Percentiles rank a stretch among this genome's conserved stretches.
phyloP scores from a whole-genome alignment of 306 rosid species.

The Delonix regia region DNA sequence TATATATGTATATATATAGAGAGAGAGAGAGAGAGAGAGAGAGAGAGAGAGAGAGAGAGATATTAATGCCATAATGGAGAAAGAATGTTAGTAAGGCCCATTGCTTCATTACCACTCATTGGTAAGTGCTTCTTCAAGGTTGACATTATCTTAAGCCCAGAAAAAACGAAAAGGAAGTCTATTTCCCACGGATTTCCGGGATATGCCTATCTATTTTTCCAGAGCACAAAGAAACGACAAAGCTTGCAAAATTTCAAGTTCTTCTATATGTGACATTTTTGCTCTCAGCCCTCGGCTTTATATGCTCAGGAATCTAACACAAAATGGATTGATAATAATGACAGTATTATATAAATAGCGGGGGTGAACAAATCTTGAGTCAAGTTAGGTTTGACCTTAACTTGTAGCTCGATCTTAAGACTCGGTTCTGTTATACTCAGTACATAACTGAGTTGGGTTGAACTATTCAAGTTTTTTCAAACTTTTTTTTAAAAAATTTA shows the following conservation, averaged over 20 bases:
- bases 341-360: too few relatives aligned
- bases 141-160: neutral
- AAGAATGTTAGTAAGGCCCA: slow-evolving; percentile 37
- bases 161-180: slow-evolving; percentile 11
- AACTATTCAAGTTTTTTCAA: too few relatives aligned
- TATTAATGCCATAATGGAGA: slow-evolving; percentile 21
- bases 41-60: too few relatives aligned
- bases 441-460: too few relatives aligned
- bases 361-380: too few relatives aligned
- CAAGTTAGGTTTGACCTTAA: too few relatives aligned
- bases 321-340: neutral
- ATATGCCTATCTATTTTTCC: slow-evolving; percentile 39
- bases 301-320: neutral
- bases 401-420: too few relatives aligned
- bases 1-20: too few relatives aligned
- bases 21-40: too few relatives aligned
- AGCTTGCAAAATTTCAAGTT: neutral
- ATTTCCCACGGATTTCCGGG: slow-evolving; percentile 53
- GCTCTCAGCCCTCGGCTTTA: neutral
- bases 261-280: neutral
- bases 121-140: slow-evolving; percentile 15
- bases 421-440: too few relatives aligned
- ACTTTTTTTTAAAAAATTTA: too few relatives aligned
- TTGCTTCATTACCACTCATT: slow-evolving; percentile 15
- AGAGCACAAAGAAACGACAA: slow-evolving; percentile 10